Evolutionary conservation across 345 rosid genomes (phyloP), one percentile per base, ranked within the genome.

Genomic region (Gossypium thurberi): DNA sequence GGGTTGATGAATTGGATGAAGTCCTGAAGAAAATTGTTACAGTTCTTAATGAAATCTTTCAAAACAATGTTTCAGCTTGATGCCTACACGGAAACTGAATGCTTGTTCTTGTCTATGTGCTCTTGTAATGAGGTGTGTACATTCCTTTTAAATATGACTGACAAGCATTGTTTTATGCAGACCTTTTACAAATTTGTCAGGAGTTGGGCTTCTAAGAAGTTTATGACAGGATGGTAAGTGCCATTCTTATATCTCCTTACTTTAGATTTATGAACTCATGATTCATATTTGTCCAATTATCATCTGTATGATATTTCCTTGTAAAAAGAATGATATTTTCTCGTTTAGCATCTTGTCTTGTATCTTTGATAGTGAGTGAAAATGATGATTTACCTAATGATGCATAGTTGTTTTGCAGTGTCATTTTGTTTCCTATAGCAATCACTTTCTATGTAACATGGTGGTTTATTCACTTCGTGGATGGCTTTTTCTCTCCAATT

Each of bases 391-490:
- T 66, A 18, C 3, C 13, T 66, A 47, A 23, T 82, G 33, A 71
- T 62, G 76, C 80, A 51, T 67, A 15, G 25, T 42, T 57, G 52
- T 80, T 80, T 71, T 86, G 89, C 92, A 92, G 99, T 77, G 99
- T 95, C 73, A 95, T 95, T 83, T 81, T 95, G 70, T 88, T 93
- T 76, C 99, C 98, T 25, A 91, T 95, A 76, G 96, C 97, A 0
- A 83, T 93, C 79, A 95, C 98, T 57, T 93, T 95, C 88, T 95
- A 93, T 68, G 78, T 90, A 59, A 95, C 99, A 1, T 95, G 99
- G 99, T 95, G 99, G 99, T 95, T 95, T 79, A 89, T 95, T 86
- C 98, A 90, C 87, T 93, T 95, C 70, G 98, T 95, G 33, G 98
- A 95, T 85, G 86, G 99, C 15, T 95, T 95, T 77, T 95, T 95